Base-by-base conservation (phyloP, 139 green algal genomes). In the Axilococcus clingmanii region DNA sequence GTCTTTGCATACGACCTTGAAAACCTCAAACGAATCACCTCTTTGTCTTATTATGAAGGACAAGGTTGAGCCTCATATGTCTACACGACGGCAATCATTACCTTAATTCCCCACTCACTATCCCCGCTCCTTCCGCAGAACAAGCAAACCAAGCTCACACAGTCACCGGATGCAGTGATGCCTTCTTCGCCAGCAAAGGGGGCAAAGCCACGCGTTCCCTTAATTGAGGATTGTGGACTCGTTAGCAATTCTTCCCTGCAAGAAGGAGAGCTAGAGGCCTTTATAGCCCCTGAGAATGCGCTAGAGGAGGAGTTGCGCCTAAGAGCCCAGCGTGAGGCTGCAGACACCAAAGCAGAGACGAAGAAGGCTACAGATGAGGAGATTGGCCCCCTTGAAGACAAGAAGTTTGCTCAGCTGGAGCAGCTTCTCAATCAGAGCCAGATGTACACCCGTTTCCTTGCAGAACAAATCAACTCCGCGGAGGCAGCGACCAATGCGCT, bases 401-500 rank as follows among this genome's bases (percentile, higher is more conserved):
- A 68, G 23, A 74, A 70, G 27, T 80, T 75, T 55, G 40, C 66
- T 20, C 64, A 88, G 63, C 75, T 94, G 56, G 72, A 94, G 43
- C 30, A 56, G 31, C 74, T 94, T 45, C 66, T 94, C 4, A 71
- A 82, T 44, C 69, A 80, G 57, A 78, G 80, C 16, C 72, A 79
- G 22, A 61, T 91, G 59, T 96, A 94, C 70, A 87, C 74, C 7
- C 51, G 81, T 61, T 96, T 94, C 57, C 68, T 96, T 11, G 69
- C 50, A 0, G 87, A 94, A 66, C 79, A 94, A 63, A 79, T 94
- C 62, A 64, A 75, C 86, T 61, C 77, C 86, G 60, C 25, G 58
- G 25, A 50, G 58, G 49, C 75, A 7, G 34, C n/a, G 34, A 57
- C 30, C 22, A 42, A 30, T 25, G 46, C 48, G 25, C 23, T 55